Evolutionary conservation across 371 early-diverging fungal species (phyloP), one percentile per base, ranked within the genome.

Genomic region (Lichtheimia corymbifera): DNA sequence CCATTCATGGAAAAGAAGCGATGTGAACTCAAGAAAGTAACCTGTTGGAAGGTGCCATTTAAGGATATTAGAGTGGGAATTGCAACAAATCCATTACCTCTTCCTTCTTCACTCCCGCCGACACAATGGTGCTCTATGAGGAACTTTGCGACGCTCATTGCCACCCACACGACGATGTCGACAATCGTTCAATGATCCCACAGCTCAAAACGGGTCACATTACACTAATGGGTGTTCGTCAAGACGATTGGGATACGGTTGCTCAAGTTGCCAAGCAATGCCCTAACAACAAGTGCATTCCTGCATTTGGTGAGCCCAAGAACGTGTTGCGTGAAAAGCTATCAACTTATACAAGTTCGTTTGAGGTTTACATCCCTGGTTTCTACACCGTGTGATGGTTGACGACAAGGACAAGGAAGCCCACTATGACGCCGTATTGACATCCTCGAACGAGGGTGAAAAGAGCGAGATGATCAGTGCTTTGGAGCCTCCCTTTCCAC

Each of bases 301-400:
- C 82, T 3, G 58, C 70, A 17, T 81, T 74, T 70, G 82, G 80
- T 69, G 47, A 47, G 47, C n/a, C 14, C 35, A 35, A 35, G 35
- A 64, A 62, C 47, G 4, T 47, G 24, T 35, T 35, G 11, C 35
- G 35, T 35, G 35, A 35, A 35, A 35, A 35, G 35, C 35, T 35
- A 11, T 35, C 11, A 9, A 35, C 35, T 35, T 35, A 35, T 28
- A 35, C 35, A 35, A 35, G 35, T 35, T 5, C 35, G 11, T 35
- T 35, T 11, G 18, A 74, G 77, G 77, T 6, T 61, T 78, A 50
- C 82, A 81, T 41, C 82, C 82, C 14, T 81, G 82, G 82, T 81
- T 70, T 55, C 50, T 64, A 12, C 72, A 77, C 51, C 63, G 69
- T 20, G 50, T 78, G 15, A 66, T 62, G 68, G 27, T 58, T 0